phyloP scores from a whole-genome alignment of 2,329 filamentous ascomycete species.

The Delphinella strobiligena region DNA sequence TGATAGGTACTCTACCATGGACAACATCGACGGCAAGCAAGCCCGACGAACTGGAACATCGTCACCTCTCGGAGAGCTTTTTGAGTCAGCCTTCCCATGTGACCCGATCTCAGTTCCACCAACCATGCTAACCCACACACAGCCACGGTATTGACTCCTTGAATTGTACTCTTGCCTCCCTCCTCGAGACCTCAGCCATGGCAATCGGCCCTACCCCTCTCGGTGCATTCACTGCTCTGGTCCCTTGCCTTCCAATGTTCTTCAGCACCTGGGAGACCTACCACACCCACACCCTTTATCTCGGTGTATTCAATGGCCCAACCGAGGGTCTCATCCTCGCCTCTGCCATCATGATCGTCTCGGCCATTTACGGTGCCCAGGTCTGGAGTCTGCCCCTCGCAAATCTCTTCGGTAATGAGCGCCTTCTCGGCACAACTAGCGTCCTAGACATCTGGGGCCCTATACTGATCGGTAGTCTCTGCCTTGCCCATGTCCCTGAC shows the following conservation, averaged over 20 bases:
- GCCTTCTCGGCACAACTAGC: constrained; percentile 57
- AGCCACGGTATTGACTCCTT: constrained; percentile 93
- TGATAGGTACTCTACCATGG: constrained; percentile 75
- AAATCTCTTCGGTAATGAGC: constrained; percentile 50
- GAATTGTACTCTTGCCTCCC: constrained; percentile 86
- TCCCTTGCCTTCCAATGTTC: constrained; percentile 94
- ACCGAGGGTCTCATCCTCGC: constrained; percentile 91
- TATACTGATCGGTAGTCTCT: constrained; percentile 33
- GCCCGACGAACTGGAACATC: constrained; percentile 89
- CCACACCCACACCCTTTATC: constrained; percentile 92
- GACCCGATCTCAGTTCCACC: constrained; percentile 9
- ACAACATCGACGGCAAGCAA: constrained; percentile 98
- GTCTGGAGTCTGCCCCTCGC: constrained; percentile 74
- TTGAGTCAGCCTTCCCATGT: constrained; percentile 50
- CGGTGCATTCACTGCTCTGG: constrained; percentile 81
- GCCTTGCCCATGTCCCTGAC: constrained; percentile 62
- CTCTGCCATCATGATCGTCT: constrained; percentile 71
- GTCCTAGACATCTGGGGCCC: constrained; percentile 82
- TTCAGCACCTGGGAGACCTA: constrained; percentile 99
- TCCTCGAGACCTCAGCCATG: constrained; percentile 88
- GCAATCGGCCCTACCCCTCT: constrained; percentile 72
- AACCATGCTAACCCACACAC: neutral
- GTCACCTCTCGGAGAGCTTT: constrained; percentile 87
- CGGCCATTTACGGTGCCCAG: constrained; percentile 75
- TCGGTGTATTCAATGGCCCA: constrained; percentile 93